Evolutionary conservation across 2,329 filamentous ascomycete species (phyloP), one percentile per base, ranked within the genome.

Genomic region (Aspergillus candidus): DNA sequence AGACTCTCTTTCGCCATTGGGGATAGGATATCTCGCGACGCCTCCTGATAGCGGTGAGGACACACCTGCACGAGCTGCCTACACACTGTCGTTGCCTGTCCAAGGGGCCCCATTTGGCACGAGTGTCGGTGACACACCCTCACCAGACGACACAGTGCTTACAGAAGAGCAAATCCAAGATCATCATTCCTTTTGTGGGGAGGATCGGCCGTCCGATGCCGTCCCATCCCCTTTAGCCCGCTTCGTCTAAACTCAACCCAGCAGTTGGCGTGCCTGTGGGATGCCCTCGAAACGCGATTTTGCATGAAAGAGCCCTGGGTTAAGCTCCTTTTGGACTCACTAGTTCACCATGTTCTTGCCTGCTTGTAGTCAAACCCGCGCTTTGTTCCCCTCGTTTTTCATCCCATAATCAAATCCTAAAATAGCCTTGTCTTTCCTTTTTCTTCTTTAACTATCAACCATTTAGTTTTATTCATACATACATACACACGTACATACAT

Each of bases 171-270:
- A 46, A 51, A 47, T 39, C 47, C 43, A 53, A 51, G 52, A 54
- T 48, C 50, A 49, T 52, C 46, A 52, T 53, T 52, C 50, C 46
- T 50, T 30, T 36, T 42, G 55, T 56, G 55, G 55, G 46, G 55
- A 47, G 45, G 55, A 57, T 57, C 53, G 49, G 49, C 55, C 49
- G 41, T 55, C 50, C 46, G 51, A 35, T 55, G 50, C 54, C 51
- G 51, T 48, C 50, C 51, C 45, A 46, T 40, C 43, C 43, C 47
- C 44, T 44, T 41, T 53, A 42, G 39, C 46, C 35, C 34, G 38
- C 33, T 39, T 44, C 45, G 43, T 41, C 39, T 47, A 47, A 46
- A 41, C 50, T 46, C 41, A 42, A 51, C 44, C 32, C 35, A 49
- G 48, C 41, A 44, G 39, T 51, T 15, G 50, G 52, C 52, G 47